Evolutionary conservation across 306 rosid species (phyloP).

Genomic region (Gleditsia sinensis): DNA sequence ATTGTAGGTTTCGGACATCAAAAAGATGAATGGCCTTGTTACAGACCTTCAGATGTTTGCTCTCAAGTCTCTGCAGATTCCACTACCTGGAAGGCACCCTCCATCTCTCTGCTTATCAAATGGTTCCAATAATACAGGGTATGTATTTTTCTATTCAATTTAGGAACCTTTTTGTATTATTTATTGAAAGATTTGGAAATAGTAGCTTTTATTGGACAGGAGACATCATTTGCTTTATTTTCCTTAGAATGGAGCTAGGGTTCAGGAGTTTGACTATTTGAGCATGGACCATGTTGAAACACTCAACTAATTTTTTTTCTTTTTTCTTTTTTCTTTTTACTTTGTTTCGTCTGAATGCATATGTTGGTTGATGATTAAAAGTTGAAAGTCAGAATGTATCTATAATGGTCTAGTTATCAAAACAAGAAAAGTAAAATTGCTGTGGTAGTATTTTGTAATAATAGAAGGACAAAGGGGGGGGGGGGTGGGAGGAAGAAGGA

Average conservation of each 20-base stretch:
- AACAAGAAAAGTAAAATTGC: background rate
- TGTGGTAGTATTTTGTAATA: background rate
- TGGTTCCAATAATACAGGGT: constrained; percentile 44
- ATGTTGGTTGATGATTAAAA: background rate
- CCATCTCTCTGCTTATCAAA: constrained; percentile 77
- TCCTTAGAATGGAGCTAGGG: background rate
- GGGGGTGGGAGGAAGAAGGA: too few species aligned
- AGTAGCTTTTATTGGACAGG: background rate
- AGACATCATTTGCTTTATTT: background rate
- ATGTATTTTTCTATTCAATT: constrained; percentile 31
- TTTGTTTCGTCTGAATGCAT: background rate
- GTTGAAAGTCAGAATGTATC: constrained; percentile 5
- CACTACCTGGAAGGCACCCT: constrained; percentile 91
- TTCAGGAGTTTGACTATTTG: constrained; percentile 3
- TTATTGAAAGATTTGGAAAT: background rate
- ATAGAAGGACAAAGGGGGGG: too few species aligned
- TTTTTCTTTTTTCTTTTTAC: too few species aligned
- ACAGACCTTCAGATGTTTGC: constrained; percentile 94
- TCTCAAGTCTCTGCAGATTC: constrained; percentile 78
- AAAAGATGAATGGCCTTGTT: constrained; percentile 81
- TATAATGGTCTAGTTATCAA: background rate
- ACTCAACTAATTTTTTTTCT: background rate
- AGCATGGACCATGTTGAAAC: background rate
- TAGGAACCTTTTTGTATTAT: constrained; percentile 8
- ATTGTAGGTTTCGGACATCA: constrained; percentile 71